Conservation (phyloP, 106 monocot species). For the Xerophyta viscosa region DNA sequence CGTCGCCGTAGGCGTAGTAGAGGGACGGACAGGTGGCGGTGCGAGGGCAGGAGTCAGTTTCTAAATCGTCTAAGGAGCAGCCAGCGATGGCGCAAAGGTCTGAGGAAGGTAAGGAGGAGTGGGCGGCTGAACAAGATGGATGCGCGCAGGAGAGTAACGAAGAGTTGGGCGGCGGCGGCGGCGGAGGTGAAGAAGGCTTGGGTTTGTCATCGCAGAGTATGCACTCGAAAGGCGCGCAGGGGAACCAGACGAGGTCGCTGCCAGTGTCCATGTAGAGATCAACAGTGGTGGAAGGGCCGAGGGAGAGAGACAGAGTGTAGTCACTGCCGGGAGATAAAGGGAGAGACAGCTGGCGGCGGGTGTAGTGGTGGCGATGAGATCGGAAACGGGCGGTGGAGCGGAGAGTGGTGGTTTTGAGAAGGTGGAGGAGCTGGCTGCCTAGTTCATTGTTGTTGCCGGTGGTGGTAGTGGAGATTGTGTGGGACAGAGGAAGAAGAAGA, state of each 20-base stretch:
- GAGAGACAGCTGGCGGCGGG: constrained; percentile 36
- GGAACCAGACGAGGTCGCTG: constrained; percentile 97
- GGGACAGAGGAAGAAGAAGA: background rate
- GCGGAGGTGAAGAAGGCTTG: constrained; percentile 1
- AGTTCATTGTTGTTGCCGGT: too few relatives aligned
- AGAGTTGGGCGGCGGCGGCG: constrained; percentile 22
- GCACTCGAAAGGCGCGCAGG: constrained; percentile 89
- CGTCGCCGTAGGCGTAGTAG: constrained; percentile 98
- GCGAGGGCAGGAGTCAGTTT: constrained; percentile 53
- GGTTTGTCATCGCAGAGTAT: constrained; percentile 77
- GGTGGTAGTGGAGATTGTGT: background rate
- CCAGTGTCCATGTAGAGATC: constrained; percentile 93
- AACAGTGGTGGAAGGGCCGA: constrained; percentile 34
- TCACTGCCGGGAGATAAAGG: constrained; percentile 60
- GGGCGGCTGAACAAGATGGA: constrained; percentile 53
- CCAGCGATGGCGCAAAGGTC: constrained; percentile 78
- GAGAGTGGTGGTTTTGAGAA: background rate
- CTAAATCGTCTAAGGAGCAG: constrained; percentile 67
- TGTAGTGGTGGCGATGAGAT: background rate
- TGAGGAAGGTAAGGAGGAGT: constrained; percentile 47
- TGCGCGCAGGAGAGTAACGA: constrained; percentile 33
- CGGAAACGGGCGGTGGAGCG: background rate
- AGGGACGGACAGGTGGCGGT: constrained; percentile 57
- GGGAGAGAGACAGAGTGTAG: constrained; percentile 50
- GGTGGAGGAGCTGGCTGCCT: background rate